Conservation (phyloP, 371 early-diverging fungal genomes). For the Mortierella sp. region DNA sequence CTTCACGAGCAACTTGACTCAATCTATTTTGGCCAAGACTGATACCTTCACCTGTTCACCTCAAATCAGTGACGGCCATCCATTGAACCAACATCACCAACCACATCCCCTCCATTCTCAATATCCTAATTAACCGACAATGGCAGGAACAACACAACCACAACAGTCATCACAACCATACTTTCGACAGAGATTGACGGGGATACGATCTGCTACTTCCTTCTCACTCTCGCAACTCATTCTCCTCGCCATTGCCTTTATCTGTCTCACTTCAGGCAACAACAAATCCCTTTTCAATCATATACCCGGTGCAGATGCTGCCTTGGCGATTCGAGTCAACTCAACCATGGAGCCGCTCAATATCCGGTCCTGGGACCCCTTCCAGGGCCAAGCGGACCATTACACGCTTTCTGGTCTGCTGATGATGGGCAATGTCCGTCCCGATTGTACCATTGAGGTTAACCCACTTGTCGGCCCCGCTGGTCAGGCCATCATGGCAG, state of each 20-base stretch:
- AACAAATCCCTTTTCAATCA: background rate
- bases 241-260: conserved; percentile 7
- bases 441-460: conserved; percentile 35
- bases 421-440: conserved; percentile 37
- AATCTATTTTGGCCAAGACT: background rate
- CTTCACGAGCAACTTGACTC: background rate
- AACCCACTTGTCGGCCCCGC: conserved; percentile 23
- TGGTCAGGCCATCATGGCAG: conserved; percentile 28
- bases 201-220: conserved; percentile 6
- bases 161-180: too few species aligned
- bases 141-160: background rate
- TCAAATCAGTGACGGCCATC: background rate
- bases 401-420: conserved; percentile 42
- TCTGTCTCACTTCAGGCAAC: conserved; percentile 9
- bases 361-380: conserved; percentile 44
- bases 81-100: background rate
- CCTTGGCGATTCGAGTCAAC: conserved; percentile 27
- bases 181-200: background rate
- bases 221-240: background rate
- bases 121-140: background rate
- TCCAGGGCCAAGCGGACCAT: conserved; percentile 24
- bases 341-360: conserved; percentile 10
- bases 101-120: background rate
- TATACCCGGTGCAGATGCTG: conserved; percentile 36
- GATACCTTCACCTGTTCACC: background rate